phyloP scores from a whole-genome alignment of 1,284 basidiomycete genomes.

The Stygiomarasmius scandens region DNA sequence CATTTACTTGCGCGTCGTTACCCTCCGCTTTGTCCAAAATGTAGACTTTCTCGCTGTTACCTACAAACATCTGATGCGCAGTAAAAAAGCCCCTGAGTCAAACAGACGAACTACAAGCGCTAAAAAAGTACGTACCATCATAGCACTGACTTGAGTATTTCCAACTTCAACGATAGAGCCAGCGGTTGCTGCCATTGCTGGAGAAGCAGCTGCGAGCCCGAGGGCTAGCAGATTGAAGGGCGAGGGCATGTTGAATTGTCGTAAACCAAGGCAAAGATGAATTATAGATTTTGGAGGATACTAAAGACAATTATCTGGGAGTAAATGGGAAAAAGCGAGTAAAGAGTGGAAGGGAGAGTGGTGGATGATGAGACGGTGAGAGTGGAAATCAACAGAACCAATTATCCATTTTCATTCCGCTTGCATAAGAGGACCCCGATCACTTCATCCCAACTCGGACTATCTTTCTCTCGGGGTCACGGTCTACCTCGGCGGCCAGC shows the following conservation, averaged over 20 bases:
- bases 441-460: too few relatives aligned
- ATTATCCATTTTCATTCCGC: too few relatives aligned
- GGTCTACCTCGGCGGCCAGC: too few relatives aligned
- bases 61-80: slow-evolving; percentile 46
- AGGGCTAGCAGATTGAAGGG: slow-evolving; percentile 33
- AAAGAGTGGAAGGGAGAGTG: too few relatives aligned
- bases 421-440: too few relatives aligned
- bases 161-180: slow-evolving; percentile 53
- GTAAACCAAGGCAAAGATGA: neutral
- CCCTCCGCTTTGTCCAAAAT: slow-evolving; percentile 63
- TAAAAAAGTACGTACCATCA: slow-evolving; percentile 54
- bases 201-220: slow-evolving; percentile 35
- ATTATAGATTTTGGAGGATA: neutral
- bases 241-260: slow-evolving; percentile 25
- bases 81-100: neutral
- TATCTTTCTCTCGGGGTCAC: too few relatives aligned
- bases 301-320: too few relatives aligned
- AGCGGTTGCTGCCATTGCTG: slow-evolving; percentile 35
- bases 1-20: slow-evolving; percentile 60
- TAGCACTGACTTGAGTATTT: slow-evolving; percentile 58
- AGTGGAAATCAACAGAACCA: too few relatives aligned
- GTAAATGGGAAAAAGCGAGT: too few relatives aligned
- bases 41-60: slow-evolving; percentile 57
- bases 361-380: too few relatives aligned
- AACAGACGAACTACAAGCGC: neutral